A percentile compares a stretch with the other conserved stretches of the same genome.
Evolutionary conservation across 345 rosid genomes (phyloP).

Genomic region (Aegle marmelos): DNA sequence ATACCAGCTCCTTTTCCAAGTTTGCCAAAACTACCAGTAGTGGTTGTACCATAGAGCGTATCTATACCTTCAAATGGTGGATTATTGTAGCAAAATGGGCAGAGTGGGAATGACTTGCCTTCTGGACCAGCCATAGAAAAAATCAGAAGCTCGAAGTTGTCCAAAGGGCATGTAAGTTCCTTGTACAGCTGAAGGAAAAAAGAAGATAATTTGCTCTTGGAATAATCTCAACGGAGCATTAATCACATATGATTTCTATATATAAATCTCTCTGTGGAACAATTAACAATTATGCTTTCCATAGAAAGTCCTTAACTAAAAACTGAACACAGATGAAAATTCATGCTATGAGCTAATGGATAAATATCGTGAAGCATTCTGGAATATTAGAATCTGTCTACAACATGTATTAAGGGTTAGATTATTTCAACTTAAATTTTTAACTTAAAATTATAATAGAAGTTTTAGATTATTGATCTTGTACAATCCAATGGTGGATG

Average conservation of each 20-base stretch:
- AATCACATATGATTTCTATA: background rate
- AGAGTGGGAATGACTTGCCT: constrained; percentile 90
- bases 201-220: background rate
- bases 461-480: too few relatives aligned
- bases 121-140: constrained; percentile 90
- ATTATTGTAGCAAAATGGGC: constrained; percentile 88
- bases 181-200: constrained; percentile 70
- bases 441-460: too few relatives aligned
- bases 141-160: constrained; percentile 88
- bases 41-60: constrained; percentile 47
- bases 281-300: background rate
- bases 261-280: background rate
- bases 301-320: background rate
- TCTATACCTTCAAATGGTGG: constrained; percentile 94
- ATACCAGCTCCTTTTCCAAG: constrained; percentile 78
- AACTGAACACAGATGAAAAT: background rate
- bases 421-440: too few relatives aligned
- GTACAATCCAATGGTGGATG: too few relatives aligned
- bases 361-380: background rate
- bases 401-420: background rate
- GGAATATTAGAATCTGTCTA: background rate
- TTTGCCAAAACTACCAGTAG: constrained; percentile 39
- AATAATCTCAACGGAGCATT: background rate
- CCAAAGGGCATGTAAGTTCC: constrained; percentile 89
- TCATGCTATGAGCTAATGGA: background rate